Percentiles rank a stretch among this genome's conserved stretches.
Conservation (phyloP, 2,329 filamentous ascomycete species). For the Cytospora schulzeri region DNA sequence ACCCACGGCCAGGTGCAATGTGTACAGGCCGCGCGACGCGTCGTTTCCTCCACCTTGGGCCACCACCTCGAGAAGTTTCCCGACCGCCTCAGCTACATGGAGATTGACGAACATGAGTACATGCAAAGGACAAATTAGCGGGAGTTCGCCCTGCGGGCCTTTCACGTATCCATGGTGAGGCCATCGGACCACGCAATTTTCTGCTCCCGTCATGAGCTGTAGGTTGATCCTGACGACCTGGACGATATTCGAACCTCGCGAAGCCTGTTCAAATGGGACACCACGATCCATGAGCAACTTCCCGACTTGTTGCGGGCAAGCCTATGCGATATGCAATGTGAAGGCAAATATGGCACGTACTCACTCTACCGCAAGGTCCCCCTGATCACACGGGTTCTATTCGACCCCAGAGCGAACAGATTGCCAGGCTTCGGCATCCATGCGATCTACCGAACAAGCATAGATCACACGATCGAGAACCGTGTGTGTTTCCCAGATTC, state of each 20-base stretch:
- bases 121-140: background rate
- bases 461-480: background rate
- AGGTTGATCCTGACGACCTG: background rate
- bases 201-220: background rate
- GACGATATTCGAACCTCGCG: background rate
- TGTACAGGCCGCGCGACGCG: background rate
- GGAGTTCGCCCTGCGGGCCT: background rate
- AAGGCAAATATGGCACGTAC: background rate
- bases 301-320: background rate
- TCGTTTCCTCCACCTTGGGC: background rate
- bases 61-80: background rate
- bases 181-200: background rate
- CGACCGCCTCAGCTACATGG: background rate
- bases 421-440: background rate
- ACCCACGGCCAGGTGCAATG: background rate
- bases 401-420: background rate
- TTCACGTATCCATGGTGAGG: background rate
- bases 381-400: background rate
- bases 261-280: background rate
- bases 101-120: background rate
- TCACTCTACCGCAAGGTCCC: background rate
- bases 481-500: background rate
- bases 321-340: background rate
- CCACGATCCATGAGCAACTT: background rate
- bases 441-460: background rate